Evolutionary conservation across 2,329 filamentous ascomycete species (phyloP), one percentile per base, ranked within the genome.

Genomic region (Apiospora hydei): DNA sequence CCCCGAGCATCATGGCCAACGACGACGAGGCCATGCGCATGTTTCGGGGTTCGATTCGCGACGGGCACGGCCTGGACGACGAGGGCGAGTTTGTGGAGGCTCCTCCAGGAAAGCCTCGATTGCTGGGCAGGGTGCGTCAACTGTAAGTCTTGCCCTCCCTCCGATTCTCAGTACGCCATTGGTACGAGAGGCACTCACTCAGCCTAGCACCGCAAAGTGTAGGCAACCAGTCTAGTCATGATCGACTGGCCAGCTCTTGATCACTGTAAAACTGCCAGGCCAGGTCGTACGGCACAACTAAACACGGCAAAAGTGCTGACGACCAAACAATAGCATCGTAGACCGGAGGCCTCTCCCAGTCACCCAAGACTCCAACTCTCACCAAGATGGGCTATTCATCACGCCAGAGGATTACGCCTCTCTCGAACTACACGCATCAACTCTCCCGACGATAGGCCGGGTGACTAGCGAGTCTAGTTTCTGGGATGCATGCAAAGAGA

Each of bases 381-480:
- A 78, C 21, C 57, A 72, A 3, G 78, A 79, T 71, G 78, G 78
- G 4, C 66, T 80, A 10, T 69, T 75, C 30, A 73, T 80, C 14
- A 79, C 73, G 11, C 73, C 76, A 5, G 76, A 79, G 6, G 78
- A 80, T 49, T 80, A 77, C 69, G 71, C 78, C 26, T 75, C 76
- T 14, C 67, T 80, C 4, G 75, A 75, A 11, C 72, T 80, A 44
- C 78, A 80, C 30, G 75, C 78, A 1, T 77, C 75, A 7, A 80
- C 78, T 14, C 70, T 79, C 41, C 75, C 77, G 4, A 77, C 77
- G 8, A 46, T 79, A 24, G 76, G 76, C 41, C 73, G 78, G 16
- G 74, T 79, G 16, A 80, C 78, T 30, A 77, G 75, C 44, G 78
- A 80, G 69, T 78, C 76, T 43, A 76, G 74, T 5, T 79, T 80